A percentile compares a stretch with the other conserved stretches of the same genome.
phyloP scores from a whole-genome alignment of 805 yeast genomes.

The Nakazawaea populi region DNA sequence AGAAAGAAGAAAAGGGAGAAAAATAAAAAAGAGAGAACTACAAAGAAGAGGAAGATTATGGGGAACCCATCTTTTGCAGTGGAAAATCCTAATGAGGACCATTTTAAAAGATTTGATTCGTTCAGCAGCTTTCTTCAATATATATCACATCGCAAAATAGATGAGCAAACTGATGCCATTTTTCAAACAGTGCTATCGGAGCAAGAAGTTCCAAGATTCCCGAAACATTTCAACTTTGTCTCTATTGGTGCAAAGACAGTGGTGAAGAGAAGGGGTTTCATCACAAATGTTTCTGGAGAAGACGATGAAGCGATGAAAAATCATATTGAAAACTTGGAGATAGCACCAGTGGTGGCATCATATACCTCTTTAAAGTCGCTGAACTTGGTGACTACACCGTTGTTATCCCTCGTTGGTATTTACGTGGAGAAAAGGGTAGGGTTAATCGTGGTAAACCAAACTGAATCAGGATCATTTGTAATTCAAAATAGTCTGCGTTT shows the following conservation, averaged over 20 bases:
- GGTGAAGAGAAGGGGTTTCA: constrained; percentile 4
- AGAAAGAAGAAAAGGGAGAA: constrained; percentile 9
- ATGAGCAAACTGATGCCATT: constrained; percentile 8
- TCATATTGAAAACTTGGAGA: neutral
- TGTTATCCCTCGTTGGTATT: constrained; percentile 7
- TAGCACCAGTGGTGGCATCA: constrained; percentile 4
- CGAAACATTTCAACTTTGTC: constrained; percentile 8
- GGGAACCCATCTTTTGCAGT: constrained; percentile 3
- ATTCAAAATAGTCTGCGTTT: constrained; percentile 8
- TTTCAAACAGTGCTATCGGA: constrained; percentile 8
- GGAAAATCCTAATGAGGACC: constrained; percentile 5
- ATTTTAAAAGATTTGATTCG: constrained; percentile 5
- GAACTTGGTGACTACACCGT: constrained; percentile 5
- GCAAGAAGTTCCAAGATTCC: constrained; percentile 4
- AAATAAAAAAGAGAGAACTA: constrained; percentile 8
- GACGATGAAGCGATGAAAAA: constrained; percentile 7
- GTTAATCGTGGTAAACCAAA: constrained; percentile 6
- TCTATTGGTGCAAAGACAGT: constrained; percentile 10
- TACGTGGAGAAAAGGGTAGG: constrained; percentile 9
- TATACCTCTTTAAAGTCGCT: neutral
- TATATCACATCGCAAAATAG: neutral
- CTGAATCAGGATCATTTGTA: constrained; percentile 4
- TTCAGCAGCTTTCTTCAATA: constrained; percentile 1
- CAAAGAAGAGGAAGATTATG: neutral
- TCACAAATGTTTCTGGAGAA: constrained; percentile 4